phyloP scores from a whole-genome alignment of 352 stramenopile species.

The Phytophthora capsici region DNA sequence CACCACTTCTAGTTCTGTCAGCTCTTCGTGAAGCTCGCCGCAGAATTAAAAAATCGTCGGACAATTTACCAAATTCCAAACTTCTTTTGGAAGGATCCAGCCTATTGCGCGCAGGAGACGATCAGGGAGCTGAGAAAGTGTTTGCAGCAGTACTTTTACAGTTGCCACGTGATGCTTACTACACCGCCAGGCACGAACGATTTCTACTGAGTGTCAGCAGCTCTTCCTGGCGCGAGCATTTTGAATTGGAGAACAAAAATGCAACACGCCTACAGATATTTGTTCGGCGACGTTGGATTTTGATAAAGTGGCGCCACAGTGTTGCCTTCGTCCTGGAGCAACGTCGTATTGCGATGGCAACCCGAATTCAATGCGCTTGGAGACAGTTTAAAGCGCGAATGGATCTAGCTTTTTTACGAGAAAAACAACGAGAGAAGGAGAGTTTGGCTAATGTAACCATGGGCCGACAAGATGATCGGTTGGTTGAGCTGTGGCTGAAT shows the following conservation, averaged over 20 bases:
- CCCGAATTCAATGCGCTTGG: conserved; percentile 62
- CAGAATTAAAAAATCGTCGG: conserved; percentile 6
- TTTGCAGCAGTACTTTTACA: conserved; percentile 46
- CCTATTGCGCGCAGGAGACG: conserved; percentile 45
- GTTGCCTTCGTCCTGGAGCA: conserved; percentile 39
- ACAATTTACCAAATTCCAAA: conserved; percentile 26
- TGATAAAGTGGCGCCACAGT: conserved; percentile 23
- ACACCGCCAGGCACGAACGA: conserved; percentile 52
- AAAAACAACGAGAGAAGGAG: conserved; percentile 46
- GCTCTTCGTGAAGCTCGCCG: conserved; percentile 33
- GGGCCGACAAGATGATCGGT: conserved; percentile 48
- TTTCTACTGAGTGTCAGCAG: conserved; percentile 53
- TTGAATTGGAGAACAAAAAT: conserved; percentile 45
- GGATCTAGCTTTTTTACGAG: conserved; percentile 29
- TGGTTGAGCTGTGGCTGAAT: conserved; percentile 48
- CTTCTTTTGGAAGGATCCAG: conserved; percentile 54
- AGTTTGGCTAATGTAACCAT: conserved; percentile 41
- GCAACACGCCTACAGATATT: conserved; percentile 45
- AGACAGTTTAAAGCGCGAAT: conserved; percentile 31
- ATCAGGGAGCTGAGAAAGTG: conserved; percentile 31
- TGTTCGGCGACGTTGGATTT: conserved; percentile 13
- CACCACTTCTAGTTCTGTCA: conserved; percentile 49
- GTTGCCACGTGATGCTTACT: conserved; percentile 37
- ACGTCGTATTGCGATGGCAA: conserved; percentile 34
- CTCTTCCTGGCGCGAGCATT: conserved; percentile 49